A percentile compares a stretch with the other conserved stretches of the same genome.
phyloP scores from a whole-genome alignment of 139 green algal genomes.

The Chlorella sp. region DNA sequence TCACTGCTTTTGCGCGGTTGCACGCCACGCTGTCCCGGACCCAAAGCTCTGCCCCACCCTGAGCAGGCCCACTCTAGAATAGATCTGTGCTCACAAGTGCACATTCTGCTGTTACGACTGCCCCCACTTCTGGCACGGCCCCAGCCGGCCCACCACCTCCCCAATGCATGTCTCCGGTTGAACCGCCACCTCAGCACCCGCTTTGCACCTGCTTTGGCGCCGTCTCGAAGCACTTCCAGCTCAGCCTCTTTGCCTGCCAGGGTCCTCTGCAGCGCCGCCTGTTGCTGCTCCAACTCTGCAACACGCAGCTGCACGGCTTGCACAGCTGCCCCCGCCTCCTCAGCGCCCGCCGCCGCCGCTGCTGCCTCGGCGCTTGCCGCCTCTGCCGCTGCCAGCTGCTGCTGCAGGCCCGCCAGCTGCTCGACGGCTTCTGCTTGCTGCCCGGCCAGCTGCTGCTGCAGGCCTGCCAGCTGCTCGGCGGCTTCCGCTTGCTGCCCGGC shows the following conservation, averaged over 20 bases:
- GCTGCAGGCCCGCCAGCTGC: not conserved
- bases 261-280: not conserved
- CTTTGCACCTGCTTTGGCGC: constrained; percentile 21
- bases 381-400: not conserved
- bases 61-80: too few relatives aligned
- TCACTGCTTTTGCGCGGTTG: not conserved
- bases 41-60: too few relatives aligned
- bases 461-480: not conserved
- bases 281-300: not conserved
- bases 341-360: not conserved
- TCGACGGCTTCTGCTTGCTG: not conserved
- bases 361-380: not conserved
- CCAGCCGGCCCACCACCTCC: too few relatives aligned
- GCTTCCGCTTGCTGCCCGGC: not conserved
- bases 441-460: not conserved
- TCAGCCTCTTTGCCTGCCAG: constrained; percentile 22
- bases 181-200: not conserved
- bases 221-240: constrained; percentile 30
- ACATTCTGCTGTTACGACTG: too few relatives aligned
- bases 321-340: not conserved
- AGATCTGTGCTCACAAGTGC: too few relatives aligned
- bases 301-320: constrained; percentile 3
- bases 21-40: not conserved
- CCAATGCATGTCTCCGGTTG: not conserved
- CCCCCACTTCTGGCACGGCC: not conserved